phyloP scores from a whole-genome alignment of 306 rosid species.

The Macrotyloma uniflorum region DNA sequence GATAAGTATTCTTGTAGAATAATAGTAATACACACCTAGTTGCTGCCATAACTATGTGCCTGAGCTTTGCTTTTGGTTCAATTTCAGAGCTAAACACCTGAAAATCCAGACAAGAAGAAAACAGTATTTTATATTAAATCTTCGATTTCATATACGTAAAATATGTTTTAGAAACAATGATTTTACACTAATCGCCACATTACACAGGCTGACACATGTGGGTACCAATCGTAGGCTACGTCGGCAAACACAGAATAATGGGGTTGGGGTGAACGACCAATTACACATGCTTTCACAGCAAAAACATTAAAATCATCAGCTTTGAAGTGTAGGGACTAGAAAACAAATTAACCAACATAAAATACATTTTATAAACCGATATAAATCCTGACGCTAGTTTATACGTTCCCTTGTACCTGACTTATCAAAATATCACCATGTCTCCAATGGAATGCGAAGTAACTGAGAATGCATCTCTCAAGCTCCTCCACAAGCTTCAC shows the following conservation, averaged over 20 bases:
- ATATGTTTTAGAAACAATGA: not conserved
- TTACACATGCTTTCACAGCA: not conserved
- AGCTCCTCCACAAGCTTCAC: slow-evolving; percentile 99
- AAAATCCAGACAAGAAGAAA: slow-evolving; percentile 25
- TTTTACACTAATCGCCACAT: not conserved
- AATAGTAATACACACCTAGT: slow-evolving; percentile 66
- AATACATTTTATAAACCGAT: not conserved
- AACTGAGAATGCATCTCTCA: slow-evolving; percentile 96
- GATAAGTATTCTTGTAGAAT: not conserved
- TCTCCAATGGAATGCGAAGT: slow-evolving; percentile 94
- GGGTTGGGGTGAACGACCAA: not conserved
- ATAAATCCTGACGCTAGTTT: not conserved
- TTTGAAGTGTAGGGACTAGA: not conserved
- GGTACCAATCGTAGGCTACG: no score
- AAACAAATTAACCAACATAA: not conserved
- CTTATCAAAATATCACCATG: slow-evolving; percentile 76
- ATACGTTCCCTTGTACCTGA: no score
- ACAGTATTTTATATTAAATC: not conserved
- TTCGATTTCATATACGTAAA: no score
- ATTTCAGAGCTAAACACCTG: slow-evolving; percentile 79
- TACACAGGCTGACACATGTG: not conserved
- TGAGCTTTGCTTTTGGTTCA: slow-evolving; percentile 82
- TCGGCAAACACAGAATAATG: no score
- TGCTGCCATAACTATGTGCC: slow-evolving; percentile 85
- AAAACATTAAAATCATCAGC: not conserved